Conservation (phyloP, 1,139 yeast species). For the Magnusiomyces sp. region DNA sequence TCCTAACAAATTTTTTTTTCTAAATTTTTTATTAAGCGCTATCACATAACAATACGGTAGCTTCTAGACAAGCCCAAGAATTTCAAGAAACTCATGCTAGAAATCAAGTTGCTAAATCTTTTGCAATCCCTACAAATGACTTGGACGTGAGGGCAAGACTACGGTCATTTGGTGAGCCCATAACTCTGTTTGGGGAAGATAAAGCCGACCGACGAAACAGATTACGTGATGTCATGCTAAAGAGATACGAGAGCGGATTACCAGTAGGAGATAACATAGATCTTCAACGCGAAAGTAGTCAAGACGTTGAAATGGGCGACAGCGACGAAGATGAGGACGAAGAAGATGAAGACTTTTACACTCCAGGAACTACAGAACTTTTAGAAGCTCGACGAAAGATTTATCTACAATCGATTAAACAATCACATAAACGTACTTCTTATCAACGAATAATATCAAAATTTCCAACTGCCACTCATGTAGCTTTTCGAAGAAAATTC, state of each 20-base stretch:
- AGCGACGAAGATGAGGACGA: constrained; percentile 37
- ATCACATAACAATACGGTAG: too few species aligned
- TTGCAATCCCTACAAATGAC: constrained; percentile 54
- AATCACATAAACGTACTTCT: constrained; percentile 39
- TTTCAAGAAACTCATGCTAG: constrained; percentile 22
- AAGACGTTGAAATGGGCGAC: constrained; percentile 24
- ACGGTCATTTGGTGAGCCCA: constrained; percentile 48
- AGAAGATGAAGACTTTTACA: constrained; percentile 72
- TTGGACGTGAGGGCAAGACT: constrained; percentile 46
- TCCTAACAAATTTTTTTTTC: too few species aligned
- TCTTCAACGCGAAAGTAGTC: constrained; percentile 17
- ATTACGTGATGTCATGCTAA: constrained; percentile 37
- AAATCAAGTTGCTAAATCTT: constrained; percentile 20
- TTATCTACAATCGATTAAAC: constrained; percentile 42
- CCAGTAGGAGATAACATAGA: constrained; percentile 16
- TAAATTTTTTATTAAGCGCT: too few species aligned
- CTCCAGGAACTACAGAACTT: constrained; percentile 64
- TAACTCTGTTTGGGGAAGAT: constrained; percentile 53
- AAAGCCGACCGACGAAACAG: constrained; percentile 53
- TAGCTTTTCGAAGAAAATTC: constrained; percentile 42
- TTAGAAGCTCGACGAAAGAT: constrained; percentile 46
- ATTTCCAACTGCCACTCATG: constrained; percentile 25
- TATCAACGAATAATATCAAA: constrained; percentile 25
- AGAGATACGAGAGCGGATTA: constrained; percentile 19
- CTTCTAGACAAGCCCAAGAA: constrained; percentile 18